A percentile compares a stretch with the other conserved stretches of the same genome.
Conservation (phyloP, 2,329 filamentous ascomycete genomes). For the Penicillium sp. region DNA sequence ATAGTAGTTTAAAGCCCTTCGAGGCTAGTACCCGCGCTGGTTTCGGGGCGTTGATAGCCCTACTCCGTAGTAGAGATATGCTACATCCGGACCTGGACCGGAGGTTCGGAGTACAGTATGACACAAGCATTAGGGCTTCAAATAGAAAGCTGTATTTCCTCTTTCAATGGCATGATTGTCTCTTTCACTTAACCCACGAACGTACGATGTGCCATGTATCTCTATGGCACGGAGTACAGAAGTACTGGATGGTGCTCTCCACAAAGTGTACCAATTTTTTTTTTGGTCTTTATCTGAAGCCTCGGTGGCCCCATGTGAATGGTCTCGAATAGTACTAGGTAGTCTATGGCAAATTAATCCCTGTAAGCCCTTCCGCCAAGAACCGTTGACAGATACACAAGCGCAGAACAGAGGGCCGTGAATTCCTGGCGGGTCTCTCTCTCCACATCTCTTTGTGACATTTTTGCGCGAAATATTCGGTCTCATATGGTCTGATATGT, state of each 20-base stretch:
- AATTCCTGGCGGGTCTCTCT: conserved; percentile 8
- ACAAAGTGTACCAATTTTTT: background rate
- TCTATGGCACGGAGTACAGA: no score
- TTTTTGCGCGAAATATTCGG: background rate
- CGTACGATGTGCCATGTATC: background rate
- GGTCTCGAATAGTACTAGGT: background rate
- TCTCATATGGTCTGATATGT: conserved; percentile 14
- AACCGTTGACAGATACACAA: conserved; percentile 5
- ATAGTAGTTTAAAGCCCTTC: background rate
- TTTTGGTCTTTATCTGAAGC: conserved; percentile 4
- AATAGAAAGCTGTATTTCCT: background rate
- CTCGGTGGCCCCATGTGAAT: conserved; percentile 12
- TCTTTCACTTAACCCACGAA: background rate
- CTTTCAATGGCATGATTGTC: background rate
- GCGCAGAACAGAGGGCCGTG: conserved; percentile 5
- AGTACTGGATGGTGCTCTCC: background rate
- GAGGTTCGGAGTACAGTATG: background rate
- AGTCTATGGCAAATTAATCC: background rate
- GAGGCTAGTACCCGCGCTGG: background rate
- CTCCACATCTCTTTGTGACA: conserved; percentile 13
- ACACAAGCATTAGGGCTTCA: background rate
- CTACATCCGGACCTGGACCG: background rate
- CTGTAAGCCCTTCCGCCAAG: conserved; percentile 4
- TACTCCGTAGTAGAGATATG: background rate
- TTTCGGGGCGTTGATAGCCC: background rate